Percentiles rank a stretch among this genome's conserved stretches.
phyloP scores from a whole-genome alignment of 768 basidiomycete genomes.

The Calocybe cyanea region DNA sequence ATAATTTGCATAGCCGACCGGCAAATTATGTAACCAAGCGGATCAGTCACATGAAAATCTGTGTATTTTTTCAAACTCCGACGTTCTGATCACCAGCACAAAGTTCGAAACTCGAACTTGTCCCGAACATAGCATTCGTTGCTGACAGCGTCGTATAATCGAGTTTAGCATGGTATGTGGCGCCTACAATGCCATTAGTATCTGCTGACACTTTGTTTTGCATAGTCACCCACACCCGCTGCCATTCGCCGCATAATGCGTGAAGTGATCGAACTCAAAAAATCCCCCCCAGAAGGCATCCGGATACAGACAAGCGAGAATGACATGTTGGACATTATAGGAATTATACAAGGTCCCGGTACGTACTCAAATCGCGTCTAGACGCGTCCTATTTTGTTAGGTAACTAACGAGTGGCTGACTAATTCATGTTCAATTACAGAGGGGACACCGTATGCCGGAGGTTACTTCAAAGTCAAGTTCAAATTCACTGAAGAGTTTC shows the following conservation, averaged over 20 bases:
- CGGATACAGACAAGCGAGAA: constrained; percentile 83
- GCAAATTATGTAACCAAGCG: too few relatives aligned
- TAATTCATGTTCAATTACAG: constrained; percentile 24
- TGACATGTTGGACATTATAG: constrained; percentile 83
- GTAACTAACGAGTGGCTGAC: constrained; percentile 21
- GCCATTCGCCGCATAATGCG: constrained; percentile 85
- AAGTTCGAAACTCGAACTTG: too few relatives aligned
- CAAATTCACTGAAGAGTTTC: constrained; percentile 91
- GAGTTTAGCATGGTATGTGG: too few relatives aligned
- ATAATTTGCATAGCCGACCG: too few relatives aligned
- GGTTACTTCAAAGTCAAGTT: constrained; percentile 77
- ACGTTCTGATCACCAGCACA: too few relatives aligned
- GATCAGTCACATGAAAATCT: too few relatives aligned
- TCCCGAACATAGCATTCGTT: too few relatives aligned
- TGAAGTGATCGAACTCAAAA: constrained; percentile 78
- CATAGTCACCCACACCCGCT: constrained; percentile 43
- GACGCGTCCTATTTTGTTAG: constrained; percentile 14
- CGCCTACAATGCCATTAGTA: too few relatives aligned
- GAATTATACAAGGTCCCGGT: constrained; percentile 91
- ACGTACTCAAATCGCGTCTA: constrained; percentile 24
- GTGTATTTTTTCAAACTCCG: too few relatives aligned
- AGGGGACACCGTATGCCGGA: constrained; percentile 64
- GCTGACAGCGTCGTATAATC: too few relatives aligned
- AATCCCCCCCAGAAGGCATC: constrained; percentile 88
- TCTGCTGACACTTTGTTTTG: background rate